phyloP scores from a whole-genome alignment of 768 basidiomycete species.

The Omphalotus guepiniiformis region DNA sequence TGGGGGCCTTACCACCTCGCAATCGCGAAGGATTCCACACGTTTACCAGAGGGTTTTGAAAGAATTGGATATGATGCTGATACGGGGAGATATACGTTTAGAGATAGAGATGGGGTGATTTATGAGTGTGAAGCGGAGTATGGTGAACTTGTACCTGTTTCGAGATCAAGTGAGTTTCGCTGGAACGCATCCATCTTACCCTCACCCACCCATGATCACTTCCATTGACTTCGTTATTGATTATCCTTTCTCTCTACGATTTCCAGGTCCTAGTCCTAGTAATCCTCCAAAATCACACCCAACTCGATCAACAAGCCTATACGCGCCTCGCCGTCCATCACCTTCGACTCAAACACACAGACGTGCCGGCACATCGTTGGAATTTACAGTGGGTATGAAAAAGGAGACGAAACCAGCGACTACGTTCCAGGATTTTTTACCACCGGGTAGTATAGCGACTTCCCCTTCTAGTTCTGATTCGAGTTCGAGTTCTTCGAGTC shows the following conservation, averaged over 20 bases:
- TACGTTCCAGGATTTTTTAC: slow-evolving; percentile 47
- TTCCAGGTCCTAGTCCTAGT: too few species aligned
- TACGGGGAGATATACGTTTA: slow-evolving; percentile 44
- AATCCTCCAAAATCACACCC: too few species aligned
- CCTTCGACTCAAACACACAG: too few species aligned
- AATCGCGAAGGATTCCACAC: slow-evolving; percentile 29
- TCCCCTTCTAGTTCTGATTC: neutral
- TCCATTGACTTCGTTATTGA: too few species aligned
- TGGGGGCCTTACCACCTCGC: neutral
- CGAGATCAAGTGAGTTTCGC: slow-evolving; percentile 17
- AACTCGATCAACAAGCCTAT: too few species aligned
- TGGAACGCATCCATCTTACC: slow-evolving; percentile 23
- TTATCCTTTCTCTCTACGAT: too few species aligned
- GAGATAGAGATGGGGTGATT: slow-evolving; percentile 37
- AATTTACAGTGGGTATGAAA: neutral
- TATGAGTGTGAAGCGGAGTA: slow-evolving; percentile 48
- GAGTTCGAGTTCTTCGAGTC: neutral
- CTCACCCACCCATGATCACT: too few species aligned
- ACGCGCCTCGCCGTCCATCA: too few species aligned
- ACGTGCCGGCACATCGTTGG: too few species aligned
- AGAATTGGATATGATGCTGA: slow-evolving; percentile 54
- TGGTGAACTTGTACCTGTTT: slow-evolving; percentile 38
- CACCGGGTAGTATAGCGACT: slow-evolving; percentile 38
- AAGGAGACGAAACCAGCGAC: slow-evolving; percentile 16
- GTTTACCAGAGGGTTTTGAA: slow-evolving; percentile 43